A percentile compares a stretch with the other conserved stretches of the same genome.
Evolutionary conservation across 257 asterid species (phyloP).

Genomic region (Solanum paucissectum): DNA sequence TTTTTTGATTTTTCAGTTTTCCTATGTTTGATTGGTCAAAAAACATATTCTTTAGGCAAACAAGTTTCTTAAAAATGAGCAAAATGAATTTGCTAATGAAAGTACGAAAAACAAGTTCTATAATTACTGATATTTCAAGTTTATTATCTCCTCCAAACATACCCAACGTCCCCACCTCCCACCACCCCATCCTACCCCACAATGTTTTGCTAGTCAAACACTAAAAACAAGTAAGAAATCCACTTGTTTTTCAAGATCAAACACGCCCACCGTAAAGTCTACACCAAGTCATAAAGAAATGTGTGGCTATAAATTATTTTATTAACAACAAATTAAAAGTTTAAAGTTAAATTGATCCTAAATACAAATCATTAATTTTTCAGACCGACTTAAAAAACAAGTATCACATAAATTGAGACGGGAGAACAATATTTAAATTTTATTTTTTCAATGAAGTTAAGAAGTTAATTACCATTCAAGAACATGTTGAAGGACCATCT

Average conservation of each 20-base stretch:
- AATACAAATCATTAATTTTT: neutral
- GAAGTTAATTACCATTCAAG: conserved; percentile 22
- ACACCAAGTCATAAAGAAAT: neutral
- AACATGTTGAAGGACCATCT: conserved; percentile 26
- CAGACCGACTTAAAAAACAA: fast-evolving
- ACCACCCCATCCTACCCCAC: neutral
- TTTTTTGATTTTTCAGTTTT: neutral
- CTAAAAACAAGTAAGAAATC: neutral
- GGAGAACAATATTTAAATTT: fast-evolving
- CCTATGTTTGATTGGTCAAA: neutral
- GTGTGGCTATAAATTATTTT: neutral
- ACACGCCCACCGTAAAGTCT: neutral
- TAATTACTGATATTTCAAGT: neutral
- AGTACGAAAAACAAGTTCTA: neutral
- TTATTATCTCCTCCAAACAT: neutral
- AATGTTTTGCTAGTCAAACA: neutral
- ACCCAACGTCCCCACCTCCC: neutral
- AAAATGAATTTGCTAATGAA: neutral
- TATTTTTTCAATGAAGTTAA: neutral
- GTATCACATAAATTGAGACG: neutral
- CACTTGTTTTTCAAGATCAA: neutral
- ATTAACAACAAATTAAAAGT: neutral
- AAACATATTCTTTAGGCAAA: neutral
- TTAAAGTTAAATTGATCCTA: neutral
- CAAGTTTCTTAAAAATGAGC: fast-evolving